Evolutionary conservation across 2,329 filamentous ascomycete genomes (phyloP).

Genomic region (Verticillium nubilum): DNA sequence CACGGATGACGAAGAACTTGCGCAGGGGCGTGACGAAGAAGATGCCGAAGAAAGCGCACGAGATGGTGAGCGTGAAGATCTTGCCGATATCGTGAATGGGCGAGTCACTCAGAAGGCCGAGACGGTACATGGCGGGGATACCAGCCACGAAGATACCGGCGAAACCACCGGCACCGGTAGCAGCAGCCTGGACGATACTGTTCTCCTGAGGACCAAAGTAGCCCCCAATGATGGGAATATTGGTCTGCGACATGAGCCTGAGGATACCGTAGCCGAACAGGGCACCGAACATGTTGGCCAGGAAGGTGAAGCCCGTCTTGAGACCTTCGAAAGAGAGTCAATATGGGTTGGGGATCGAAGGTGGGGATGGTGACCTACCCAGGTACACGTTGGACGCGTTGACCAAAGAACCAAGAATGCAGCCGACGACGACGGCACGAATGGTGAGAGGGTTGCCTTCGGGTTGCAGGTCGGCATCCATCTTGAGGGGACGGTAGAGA

Average conservation of each 20-base stretch:
- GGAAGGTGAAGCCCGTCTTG: slow-evolving; percentile 46
- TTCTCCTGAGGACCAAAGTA: slow-evolving; percentile 57
- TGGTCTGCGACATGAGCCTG: slow-evolving; percentile 44
- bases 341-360: background rate
- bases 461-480: slow-evolving; percentile 29
- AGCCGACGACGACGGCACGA: slow-evolving; percentile 49
- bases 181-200: slow-evolving; percentile 55
- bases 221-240: slow-evolving; percentile 46
- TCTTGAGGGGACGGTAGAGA: slow-evolving; percentile 31
- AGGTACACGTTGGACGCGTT: slow-evolving; percentile 60
- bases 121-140: slow-evolving; percentile 55
- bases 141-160: slow-evolving; percentile 53
- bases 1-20: slow-evolving; percentile 64
- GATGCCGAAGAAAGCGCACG: slow-evolving; percentile 58
- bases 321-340: slow-evolving; percentile 26
- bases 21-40: slow-evolving; percentile 58
- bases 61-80: slow-evolving; percentile 54
- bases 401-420: slow-evolving; percentile 51
- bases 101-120: slow-evolving; percentile 40
- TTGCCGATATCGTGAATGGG: slow-evolving; percentile 51
- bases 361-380: slow-evolving; percentile 26
- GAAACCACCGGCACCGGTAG: slow-evolving; percentile 54
- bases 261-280: slow-evolving; percentile 57
- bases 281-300: slow-evolving; percentile 43
- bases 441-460: slow-evolving; percentile 46